Evolutionary conservation across 164 flowering plant species (phyloP), one percentile per base, ranked within the genome.

Genomic region (Nelumbo lutea): DNA sequence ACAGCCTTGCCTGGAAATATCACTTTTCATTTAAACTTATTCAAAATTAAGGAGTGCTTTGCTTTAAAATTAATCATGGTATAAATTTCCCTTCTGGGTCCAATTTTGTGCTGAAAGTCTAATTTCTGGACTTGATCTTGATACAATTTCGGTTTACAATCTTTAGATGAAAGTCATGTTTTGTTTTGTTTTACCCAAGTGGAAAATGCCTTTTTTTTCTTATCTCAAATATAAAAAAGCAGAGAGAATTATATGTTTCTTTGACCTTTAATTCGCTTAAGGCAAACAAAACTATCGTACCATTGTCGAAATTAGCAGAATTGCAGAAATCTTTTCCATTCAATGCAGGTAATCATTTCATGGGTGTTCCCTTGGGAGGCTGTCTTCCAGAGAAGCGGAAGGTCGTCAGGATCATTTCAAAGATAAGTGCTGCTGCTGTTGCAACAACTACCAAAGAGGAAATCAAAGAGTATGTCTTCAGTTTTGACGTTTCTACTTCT

Each of bases 381-480:
- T 64, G 39, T 64, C 53, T 56, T 61, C 71, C 73, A 6, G n/a
- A n/a, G n/a, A 76, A 64, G 71, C 76, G 77, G 66, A 74, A 72
- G 64, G 61, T 47, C 66, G 66, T 65, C 14, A 84, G 72, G 71
- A 64, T 73, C 53, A 67, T n/a, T 42, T 59, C 76, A 59, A 76
- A 79, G 76, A 81, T 86, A 11, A 70, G 58, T 61, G 89, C 83
- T 41, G 84, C 77, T 41, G 66, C 78, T 48, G n/a, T n/a, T n/a
- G n/a, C n/a, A n/a, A n/a, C n/a, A n/a, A n/a, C n/a, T n/a, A n/a
- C n/a, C n/a, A n/a, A 1, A 3, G 87, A 84, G 74, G 90, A 88
- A 72, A 70, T 71, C 51, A 79, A 83, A 80, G 93, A 83, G 96
- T 88, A 79, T 61, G 86, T 55, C n/a, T 50, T 13, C 11, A 10